Conservation (phyloP, 345 rosid species). For the Euphorbia tirucalli region DNA sequence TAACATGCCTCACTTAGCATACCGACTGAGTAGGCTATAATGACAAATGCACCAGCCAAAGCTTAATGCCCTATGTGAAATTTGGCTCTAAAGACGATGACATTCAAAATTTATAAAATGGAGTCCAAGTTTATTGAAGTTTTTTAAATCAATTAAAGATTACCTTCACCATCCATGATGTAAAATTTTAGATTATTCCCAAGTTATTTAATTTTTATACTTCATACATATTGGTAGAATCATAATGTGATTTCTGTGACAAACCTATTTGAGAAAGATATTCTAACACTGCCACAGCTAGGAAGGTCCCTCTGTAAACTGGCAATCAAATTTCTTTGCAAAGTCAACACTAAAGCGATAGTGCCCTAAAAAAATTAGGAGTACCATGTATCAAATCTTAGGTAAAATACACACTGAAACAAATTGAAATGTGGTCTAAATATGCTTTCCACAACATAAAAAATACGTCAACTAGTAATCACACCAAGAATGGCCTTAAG, state of each 20-base stretch:
- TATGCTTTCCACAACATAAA: no score
- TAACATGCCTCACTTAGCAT: conserved; percentile 91
- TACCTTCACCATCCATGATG: conserved; percentile 94
- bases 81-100: conserved; percentile 61
- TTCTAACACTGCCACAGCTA: conserved; percentile 80
- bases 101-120: conserved; percentile 22
- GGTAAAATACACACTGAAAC: not conserved
- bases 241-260: conserved; percentile 1
- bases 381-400: conserved; percentile 10
- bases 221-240: conserved; percentile 48
- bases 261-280: conserved; percentile 65
- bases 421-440: conserved; percentile 3
- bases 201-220: conserved; percentile 56
- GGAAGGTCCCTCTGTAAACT: conserved; percentile 50
- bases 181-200: conserved; percentile 75
- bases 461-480: no score
- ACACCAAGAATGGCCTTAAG: no score
- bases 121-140: not conserved
- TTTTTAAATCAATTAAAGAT: not conserved
- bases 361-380: conserved; percentile 41
- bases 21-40: conserved; percentile 93
- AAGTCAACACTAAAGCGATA: conserved; percentile 85
- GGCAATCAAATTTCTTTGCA: conserved; percentile 71
- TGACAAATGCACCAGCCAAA: conserved; percentile 96
- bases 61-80: conserved; percentile 94